These are phyloP conservation scores for Dacryopinax primogenitus DNA, from an alignment of 768 basidiomycete genomes.

Conservation along the genomic window DNA sequence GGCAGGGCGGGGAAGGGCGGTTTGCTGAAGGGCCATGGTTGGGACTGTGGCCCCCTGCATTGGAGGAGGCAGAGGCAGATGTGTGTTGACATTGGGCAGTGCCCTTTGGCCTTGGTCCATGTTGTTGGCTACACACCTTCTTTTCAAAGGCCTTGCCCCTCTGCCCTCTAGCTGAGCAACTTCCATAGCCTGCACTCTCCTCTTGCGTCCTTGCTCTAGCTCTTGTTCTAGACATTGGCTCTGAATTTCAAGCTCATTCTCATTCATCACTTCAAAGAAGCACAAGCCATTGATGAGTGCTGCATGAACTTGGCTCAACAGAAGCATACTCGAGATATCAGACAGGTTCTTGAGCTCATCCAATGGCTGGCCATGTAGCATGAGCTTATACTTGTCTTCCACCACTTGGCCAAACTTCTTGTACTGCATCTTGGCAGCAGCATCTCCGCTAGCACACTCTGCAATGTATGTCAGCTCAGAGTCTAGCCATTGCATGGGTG, in stretches of 20 bases:
- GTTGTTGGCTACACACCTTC: too few relatives aligned
- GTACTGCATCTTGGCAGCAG: not conserved
- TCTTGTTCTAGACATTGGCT: not conserved
- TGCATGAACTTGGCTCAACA: not conserved
- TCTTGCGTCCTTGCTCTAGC: not conserved
- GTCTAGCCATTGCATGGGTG: not conserved
- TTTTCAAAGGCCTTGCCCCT: not conserved
- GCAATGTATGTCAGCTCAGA: not conserved
- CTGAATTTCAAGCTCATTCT: not conserved
- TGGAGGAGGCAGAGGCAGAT: not conserved
- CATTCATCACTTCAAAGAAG: not conserved
- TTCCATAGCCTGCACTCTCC: not conserved
- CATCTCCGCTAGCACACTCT: not conserved
- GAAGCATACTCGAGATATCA: not conserved
- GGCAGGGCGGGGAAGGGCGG: too few relatives aligned
- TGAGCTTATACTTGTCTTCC: not conserved
- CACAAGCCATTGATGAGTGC: not conserved
- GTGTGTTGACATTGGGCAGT: too few relatives aligned
- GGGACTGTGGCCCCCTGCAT: not conserved
- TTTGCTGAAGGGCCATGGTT: too few relatives aligned
- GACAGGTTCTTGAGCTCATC: not conserved
- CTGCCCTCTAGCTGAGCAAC: not conserved
- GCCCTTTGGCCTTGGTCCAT: too few relatives aligned
- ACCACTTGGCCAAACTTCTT: not conserved
- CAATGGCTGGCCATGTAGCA: not conserved